Base-by-base conservation (phyloP, 345 rosid species). In the Brassica rapa region DNA sequence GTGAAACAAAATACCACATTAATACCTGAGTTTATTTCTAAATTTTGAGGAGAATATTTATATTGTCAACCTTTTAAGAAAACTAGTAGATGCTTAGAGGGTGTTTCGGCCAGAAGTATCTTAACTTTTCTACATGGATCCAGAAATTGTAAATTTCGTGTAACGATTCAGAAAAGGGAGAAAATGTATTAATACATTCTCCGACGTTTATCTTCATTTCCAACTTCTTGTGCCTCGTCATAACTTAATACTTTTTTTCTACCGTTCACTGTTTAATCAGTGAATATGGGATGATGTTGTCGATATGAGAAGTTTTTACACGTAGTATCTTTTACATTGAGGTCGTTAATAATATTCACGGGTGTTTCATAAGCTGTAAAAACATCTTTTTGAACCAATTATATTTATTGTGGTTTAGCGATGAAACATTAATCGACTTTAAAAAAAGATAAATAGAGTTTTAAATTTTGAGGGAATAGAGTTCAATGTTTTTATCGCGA, bases 141-240 rank as follows among this genome's bases (percentile, higher is more conserved):
- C 75, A 64, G 43, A 68, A 74, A 74, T 49, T 79, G 82, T 80
- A 80, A 79, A 68, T 62, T 80, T 80, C 75, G 79, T 74, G 82
- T 79, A 74, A 74, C 75, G 82, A 80, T 80, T 29, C 69, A 74
- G 79, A 68, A 73, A 53, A 35, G 32, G 30, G 29, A 11, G 33
- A 55, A 25, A 4, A 43, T 4, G 3, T 53, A 72, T 53, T 25
- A 39, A 65, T 78, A 59, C 64, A 11, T 70, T 3, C 63, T 63
- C 29, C 21, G 3, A 49, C 27, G 7, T 66, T 75, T 10, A 1
- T 19, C 16, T 39, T 67, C 21, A 24, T 57, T n/a, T 30, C 19
- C 3, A 27, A 3, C 9, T 59, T 76, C 8, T 41, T 51, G 37
- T 35, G 14, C 23, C 2, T 61, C 6, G 24, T 6, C n/a, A 35